Base-by-base conservation (phyloP, 202 grass and related monocot species). In the Schoenoplectus tabernaemontani region DNA sequence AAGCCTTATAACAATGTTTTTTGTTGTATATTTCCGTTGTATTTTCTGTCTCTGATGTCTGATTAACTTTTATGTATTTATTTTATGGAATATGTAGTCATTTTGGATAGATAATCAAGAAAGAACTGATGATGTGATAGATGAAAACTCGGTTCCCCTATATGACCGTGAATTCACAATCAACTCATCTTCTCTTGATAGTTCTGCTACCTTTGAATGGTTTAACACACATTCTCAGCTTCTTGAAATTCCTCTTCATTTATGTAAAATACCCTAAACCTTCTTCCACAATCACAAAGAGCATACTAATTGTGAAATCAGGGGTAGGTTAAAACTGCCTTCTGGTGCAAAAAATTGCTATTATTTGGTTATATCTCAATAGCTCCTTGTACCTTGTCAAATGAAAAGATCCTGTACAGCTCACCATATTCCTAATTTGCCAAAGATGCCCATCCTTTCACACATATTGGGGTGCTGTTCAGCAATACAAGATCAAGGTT, bases 21-120 rank as follows among this genome's bases (percentile, higher is more conserved):
- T 34, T 74, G 26, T 13, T 54, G 17, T 54, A 54, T 54, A n/a
- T n/a, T 9, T 43, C 58, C 16, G 1, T 76, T 61, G 9, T 61
- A 24, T 38, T 28, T 61, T 39, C 10, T 80, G 19, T 59, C n/a
- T n/a, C 17, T 57, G 37, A 82, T 58, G 7, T 57, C 43, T 72
- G 2, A 9, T 70, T 82, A 9, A 33, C 17, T 71, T 51, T 42
- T 8, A 1, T 68, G 69, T n/a, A n/a, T 82, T 23, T 70, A 51
- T 69, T 81, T 68, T 37, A 44, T 60, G 46, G 42, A 19, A 2
- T 57, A 30, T 77, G 19, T 74, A 99, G 96, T 87, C 96, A 80
- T 99, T 99, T 89, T 96, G 96, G 87, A 78, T 99, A 64, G 96
- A 99, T 85, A 91, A 85, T 69, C 91, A 99, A 87, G 90, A 85